Percentiles rank a stretch among this genome's conserved stretches.
Evolutionary conservation across 768 basidiomycete genomes (phyloP).

Genomic region (Dentipellis sp.): DNA sequence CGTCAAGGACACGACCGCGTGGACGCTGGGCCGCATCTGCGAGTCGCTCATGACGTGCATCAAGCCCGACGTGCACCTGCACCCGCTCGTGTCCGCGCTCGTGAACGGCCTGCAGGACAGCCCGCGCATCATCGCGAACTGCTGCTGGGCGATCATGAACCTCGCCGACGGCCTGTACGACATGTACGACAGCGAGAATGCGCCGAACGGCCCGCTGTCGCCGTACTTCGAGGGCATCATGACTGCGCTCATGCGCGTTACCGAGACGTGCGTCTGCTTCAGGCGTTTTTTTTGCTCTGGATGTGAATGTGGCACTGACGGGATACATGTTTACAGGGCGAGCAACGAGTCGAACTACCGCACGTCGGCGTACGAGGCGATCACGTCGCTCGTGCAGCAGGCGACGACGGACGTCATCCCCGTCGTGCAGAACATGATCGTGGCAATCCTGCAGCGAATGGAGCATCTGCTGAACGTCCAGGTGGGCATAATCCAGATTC

Average conservation of each 20-base stretch:
- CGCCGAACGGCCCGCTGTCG: conserved; percentile 59
- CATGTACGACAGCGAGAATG: conserved; percentile 50
- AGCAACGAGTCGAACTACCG: conserved; percentile 89
- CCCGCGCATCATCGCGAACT: conserved; percentile 84
- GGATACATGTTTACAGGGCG: conserved; percentile 39
- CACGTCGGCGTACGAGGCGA: conserved; percentile 93
- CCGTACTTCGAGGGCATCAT: conserved; percentile 87
- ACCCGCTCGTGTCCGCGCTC: conserved; percentile 73
- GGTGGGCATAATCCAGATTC: too few relatives aligned
- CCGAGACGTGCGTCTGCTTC: conserved; percentile 59
- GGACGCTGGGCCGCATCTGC: conserved; percentile 95
- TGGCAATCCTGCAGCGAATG: conserved; percentile 83
- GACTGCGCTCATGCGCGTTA: conserved; percentile 72
- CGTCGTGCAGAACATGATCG: conserved; percentile 73
- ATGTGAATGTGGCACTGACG: conserved; percentile 9
- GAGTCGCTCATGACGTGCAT: conserved; percentile 81
- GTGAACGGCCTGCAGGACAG: conserved; percentile 73
- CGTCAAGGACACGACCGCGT: conserved; percentile 95
- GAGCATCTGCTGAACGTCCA: conserved; percentile 81
- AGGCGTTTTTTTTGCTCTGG: background rate
- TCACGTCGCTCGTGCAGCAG: conserved; percentile 78
- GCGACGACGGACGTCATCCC: conserved; percentile 70
- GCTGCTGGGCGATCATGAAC: conserved; percentile 96
- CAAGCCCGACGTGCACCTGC: conserved; percentile 83
- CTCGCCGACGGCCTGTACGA: conserved; percentile 83